phyloP scores from a whole-genome alignment of 2,329 filamentous ascomycete species.

The Alternaria triticina region DNA sequence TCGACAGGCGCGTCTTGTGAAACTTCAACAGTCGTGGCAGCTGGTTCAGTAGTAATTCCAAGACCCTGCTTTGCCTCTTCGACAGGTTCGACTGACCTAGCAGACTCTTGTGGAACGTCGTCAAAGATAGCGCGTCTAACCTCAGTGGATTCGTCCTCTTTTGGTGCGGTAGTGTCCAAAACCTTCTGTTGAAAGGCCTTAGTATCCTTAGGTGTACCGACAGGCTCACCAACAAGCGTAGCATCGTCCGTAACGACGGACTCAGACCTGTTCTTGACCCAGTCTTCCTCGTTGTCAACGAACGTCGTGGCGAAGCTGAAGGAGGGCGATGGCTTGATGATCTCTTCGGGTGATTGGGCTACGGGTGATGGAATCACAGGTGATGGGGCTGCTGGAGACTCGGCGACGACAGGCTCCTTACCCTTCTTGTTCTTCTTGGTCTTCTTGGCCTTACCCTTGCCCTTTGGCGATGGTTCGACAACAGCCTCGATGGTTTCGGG shows the following conservation, averaged over 20 bases:
- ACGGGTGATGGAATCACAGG: not conserved
- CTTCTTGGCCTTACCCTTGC: constrained; percentile 35
- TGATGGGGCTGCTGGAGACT: constrained; percentile 1
- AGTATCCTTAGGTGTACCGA: constrained; percentile 7
- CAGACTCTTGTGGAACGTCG: not conserved
- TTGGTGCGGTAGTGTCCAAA: constrained; percentile 33
- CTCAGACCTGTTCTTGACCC: constrained; percentile 32
- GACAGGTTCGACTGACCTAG: not conserved
- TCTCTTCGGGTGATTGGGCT: constrained; percentile 7
- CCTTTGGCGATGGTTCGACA: constrained; percentile 23
- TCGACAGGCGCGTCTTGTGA: not conserved
- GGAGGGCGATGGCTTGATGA: constrained; percentile 2
- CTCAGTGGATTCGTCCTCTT: constrained; percentile 13
- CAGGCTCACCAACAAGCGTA: constrained; percentile 40
- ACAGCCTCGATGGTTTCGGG: constrained; percentile 8
- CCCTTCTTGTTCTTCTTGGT: constrained; percentile 35
- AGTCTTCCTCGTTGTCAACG: constrained; percentile 41
- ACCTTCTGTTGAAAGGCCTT: constrained; percentile 40
- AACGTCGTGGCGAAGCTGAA: constrained; percentile 33
- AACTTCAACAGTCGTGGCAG: constrained; percentile 2
- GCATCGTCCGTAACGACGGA: constrained; percentile 38
- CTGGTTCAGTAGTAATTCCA: constrained; percentile 10
- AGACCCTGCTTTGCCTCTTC: not conserved
- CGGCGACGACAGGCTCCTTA: constrained; percentile 31
- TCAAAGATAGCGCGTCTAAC: constrained; percentile 21